A percentile compares a stretch with the other conserved stretches of the same genome.
Evolutionary conservation across 352 stramenopile species (phyloP).

Genomic region (Phytophthora pini): DNA sequence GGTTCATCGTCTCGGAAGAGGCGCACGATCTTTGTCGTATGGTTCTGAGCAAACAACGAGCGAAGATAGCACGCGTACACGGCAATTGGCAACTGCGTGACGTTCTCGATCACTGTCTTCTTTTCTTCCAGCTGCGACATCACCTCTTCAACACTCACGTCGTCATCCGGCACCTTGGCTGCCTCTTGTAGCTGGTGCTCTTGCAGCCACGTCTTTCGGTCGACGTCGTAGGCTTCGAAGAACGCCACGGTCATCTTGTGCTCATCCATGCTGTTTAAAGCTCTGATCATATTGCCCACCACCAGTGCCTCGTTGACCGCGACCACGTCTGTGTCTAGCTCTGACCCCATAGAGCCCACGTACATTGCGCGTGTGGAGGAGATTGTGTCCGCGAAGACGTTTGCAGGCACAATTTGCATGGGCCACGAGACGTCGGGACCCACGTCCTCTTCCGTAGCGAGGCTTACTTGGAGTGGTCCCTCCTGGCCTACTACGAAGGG

Average conservation of each 20-base stretch:
- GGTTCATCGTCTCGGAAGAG: conserved; percentile 35
- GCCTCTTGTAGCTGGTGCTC: conserved; percentile 32
- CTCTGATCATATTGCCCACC: conserved; percentile 30
- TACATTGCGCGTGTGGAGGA: conserved; percentile 34
- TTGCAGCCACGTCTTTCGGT: conserved; percentile 42
- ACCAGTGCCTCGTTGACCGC: conserved; percentile 42
- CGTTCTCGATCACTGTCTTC: conserved; percentile 2
- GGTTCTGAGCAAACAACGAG: conserved; percentile 33
- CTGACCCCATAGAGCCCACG: conserved; percentile 20
- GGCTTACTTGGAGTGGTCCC: conserved; percentile 9
- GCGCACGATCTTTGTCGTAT: conserved; percentile 38
- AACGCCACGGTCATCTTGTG: conserved; percentile 37
- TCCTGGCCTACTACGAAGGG: conserved; percentile 36
- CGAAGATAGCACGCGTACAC: conserved; percentile 41
- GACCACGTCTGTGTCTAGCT: conserved; percentile 24
- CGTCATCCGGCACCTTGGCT: conserved; percentile 8
- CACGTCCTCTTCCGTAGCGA: conserved; percentile 9
- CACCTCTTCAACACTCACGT: neutral
- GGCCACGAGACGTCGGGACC: conserved; percentile 7
- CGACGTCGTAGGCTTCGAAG: conserved; percentile 43
- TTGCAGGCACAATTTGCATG: conserved; percentile 47
- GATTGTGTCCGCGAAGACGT: conserved; percentile 33
- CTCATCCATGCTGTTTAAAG: conserved; percentile 31
- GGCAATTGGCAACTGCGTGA: conserved; percentile 21
- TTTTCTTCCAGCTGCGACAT: conserved; percentile 4